Percentiles rank a stretch among this genome's conserved stretches.
phyloP scores from a whole-genome alignment of 192 early-diverging fungal genomes.

The Backusella sp. region DNA sequence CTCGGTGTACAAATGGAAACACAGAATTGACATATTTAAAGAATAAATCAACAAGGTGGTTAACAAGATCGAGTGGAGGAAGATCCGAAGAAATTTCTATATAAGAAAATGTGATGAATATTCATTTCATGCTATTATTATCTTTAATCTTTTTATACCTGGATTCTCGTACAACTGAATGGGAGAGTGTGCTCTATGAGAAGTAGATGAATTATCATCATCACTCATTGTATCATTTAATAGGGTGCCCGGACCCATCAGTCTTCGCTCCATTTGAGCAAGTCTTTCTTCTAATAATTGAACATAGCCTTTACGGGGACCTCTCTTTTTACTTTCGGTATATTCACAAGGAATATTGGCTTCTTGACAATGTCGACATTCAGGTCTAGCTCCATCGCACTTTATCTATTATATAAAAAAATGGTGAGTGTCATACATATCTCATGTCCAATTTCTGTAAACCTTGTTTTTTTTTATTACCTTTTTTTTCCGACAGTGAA shows the following conservation, averaged over 20 bases:
- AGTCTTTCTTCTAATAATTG: conserved; percentile 33
- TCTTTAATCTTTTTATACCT: neutral
- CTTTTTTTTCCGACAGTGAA: conserved; percentile 33
- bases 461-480: neutral
- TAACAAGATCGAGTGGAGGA: conserved; percentile 42
- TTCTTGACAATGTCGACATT: conserved; percentile 25
- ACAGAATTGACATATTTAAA: conserved; percentile 47
- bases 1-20: conserved; percentile 47
- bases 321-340: conserved; percentile 23
- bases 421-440: neutral
- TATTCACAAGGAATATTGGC: conserved; percentile 15
- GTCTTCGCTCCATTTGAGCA: conserved; percentile 14
- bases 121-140: neutral
- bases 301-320: conserved; percentile 35
- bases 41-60: conserved; percentile 45
- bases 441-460: neutral
- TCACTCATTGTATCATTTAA: conserved; percentile 1
- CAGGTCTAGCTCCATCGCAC: conserved; percentile 28
- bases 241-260: conserved; percentile 1
- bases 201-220: neutral
- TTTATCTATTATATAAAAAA: conserved; percentile 9
- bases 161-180: conserved; percentile 12
- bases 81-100: conserved; percentile 21
- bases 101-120: neutral
- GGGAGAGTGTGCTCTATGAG: neutral